These are phyloP conservation scores for Fusarium robinianum DNA, from an alignment of 2,329 filamentous ascomycete species.

Conservation along the genomic window DNA sequence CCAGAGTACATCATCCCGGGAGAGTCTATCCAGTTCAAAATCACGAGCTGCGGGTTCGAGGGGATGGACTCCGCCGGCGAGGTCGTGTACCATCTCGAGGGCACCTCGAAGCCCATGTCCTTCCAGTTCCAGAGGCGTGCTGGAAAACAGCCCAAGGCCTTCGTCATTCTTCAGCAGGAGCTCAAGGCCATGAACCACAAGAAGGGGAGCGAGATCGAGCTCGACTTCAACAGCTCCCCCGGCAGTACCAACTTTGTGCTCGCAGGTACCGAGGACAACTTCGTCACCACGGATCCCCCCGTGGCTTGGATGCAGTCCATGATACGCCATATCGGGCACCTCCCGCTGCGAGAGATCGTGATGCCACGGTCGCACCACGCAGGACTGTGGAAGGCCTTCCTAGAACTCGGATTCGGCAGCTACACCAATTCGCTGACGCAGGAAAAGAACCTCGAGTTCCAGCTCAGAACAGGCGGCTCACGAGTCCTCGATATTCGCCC, in stretches of 20 bases:
- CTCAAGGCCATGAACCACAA: slow-evolving; percentile 30
- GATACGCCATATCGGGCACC: slow-evolving; percentile 33
- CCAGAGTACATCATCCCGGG: slow-evolving; percentile 38
- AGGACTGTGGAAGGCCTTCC: slow-evolving; percentile 31
- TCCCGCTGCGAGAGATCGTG: slow-evolving; percentile 38
- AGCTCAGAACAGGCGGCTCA: slow-evolving; percentile 37
- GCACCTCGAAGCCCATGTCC: slow-evolving; percentile 33
- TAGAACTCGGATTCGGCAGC: slow-evolving; percentile 9
- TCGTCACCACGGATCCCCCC: slow-evolving; percentile 34
- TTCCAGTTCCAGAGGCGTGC: slow-evolving; percentile 35
- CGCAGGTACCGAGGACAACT: slow-evolving; percentile 39
- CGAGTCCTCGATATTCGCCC: slow-evolving; percentile 41
- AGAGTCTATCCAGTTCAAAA: slow-evolving; percentile 15
- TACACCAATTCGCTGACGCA: slow-evolving; percentile 35
- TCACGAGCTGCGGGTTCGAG: not conserved
- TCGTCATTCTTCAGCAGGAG: slow-evolving; percentile 29
- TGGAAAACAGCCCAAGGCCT: slow-evolving; percentile 9
- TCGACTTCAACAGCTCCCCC: slow-evolving; percentile 19
- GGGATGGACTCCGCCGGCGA: slow-evolving; percentile 34
- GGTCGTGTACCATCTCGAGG: slow-evolving; percentile 37
- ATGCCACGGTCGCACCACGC: slow-evolving; percentile 41
- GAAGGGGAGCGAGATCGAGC: slow-evolving; percentile 12
- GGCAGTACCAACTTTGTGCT: slow-evolving; percentile 38
- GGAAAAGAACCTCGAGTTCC: slow-evolving; percentile 22
- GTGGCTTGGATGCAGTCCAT: slow-evolving; percentile 39